phyloP scores from a whole-genome alignment of 805 yeast species.

The Clavispora vitiphila region DNA sequence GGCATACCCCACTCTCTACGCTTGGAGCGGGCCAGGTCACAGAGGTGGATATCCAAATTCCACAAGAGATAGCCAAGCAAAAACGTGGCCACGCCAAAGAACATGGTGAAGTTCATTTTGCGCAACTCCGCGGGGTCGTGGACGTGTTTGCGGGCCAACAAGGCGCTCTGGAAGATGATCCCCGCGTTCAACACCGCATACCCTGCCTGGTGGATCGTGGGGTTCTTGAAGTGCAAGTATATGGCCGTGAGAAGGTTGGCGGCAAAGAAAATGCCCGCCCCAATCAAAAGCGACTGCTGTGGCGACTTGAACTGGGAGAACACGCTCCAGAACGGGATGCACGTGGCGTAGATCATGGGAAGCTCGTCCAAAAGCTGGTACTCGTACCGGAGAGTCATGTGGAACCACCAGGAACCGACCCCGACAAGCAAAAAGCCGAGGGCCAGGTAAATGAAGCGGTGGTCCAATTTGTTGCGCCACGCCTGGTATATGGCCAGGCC shows the following conservation, averaged over 20 bases:
- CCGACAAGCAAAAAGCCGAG: conserved; percentile 87
- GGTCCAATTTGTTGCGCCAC: conserved; percentile 55
- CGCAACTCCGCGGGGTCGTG: conserved; percentile 40
- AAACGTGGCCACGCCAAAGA: conserved; percentile 58
- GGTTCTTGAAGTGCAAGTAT: conserved; percentile 71
- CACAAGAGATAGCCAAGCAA: conserved; percentile 74
- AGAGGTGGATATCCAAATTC: conserved; percentile 84
- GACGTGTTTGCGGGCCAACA: conserved; percentile 50
- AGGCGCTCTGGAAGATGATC: conserved; percentile 58
- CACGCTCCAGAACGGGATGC: conserved; percentile 86
- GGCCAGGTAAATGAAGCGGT: conserved; percentile 64
- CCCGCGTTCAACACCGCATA: conserved; percentile 75
- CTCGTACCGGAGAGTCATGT: conserved; percentile 88
- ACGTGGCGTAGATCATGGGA: conserved; percentile 98
- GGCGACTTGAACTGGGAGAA: conserved; percentile 52
- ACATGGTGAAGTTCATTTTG: conserved; percentile 53
- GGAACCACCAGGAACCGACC: conserved; percentile 90
- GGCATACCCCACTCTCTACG: conserved; percentile 76
- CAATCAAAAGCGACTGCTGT: conserved; percentile 41
- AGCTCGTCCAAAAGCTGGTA: conserved; percentile 91
- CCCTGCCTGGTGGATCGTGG: conserved; percentile 83
- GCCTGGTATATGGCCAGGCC: conserved; percentile 61
- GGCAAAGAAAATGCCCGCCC: conserved; percentile 42
- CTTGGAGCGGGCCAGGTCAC: conserved; percentile 50
- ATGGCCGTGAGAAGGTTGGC: conserved; percentile 63